Evolutionary conservation across 202 grass and related monocot genomes (phyloP).

Genomic region (Panicum virgatum): DNA sequence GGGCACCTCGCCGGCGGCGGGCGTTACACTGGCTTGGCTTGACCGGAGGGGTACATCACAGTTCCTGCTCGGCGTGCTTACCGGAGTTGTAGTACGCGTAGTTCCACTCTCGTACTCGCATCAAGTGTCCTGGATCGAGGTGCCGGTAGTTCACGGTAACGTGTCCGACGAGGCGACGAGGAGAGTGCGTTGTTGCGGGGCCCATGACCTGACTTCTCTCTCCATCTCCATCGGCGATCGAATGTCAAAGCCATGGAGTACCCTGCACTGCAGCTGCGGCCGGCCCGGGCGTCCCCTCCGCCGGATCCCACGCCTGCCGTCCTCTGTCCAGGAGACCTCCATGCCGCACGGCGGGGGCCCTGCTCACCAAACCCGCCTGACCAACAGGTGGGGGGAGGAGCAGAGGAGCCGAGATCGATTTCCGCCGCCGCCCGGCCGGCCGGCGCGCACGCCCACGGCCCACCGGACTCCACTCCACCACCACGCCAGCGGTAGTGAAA

Average conservation of each 20-base stretch:
- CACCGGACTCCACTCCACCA: background rate
- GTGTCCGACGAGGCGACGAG: background rate
- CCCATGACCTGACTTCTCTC: background rate
- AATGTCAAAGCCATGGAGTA: constrained; percentile 9
- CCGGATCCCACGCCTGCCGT: background rate
- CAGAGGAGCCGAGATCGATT: background rate
- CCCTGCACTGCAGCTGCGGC: background rate
- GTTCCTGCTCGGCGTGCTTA: too few relatives aligned
- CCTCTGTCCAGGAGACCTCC: background rate
- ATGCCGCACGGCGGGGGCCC: background rate
- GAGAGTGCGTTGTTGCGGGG: background rate
- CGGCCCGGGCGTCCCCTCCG: background rate
- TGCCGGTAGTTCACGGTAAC: background rate
- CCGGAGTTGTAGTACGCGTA: too few relatives aligned
- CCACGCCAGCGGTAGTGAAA: constrained; percentile 25
- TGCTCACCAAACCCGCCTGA: background rate
- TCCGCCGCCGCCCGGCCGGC: background rate
- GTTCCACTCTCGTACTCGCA: too few relatives aligned
- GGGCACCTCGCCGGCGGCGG: too few relatives aligned
- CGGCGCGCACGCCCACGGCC: background rate
- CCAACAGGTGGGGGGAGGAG: background rate
- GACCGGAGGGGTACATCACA: too few relatives aligned
- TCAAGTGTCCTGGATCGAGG: too few relatives aligned
- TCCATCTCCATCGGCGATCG: background rate
- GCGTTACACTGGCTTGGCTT: background rate